These are phyloP conservation scores for Dioszegia aurantiaca DNA, from an alignment of 768 basidiomycete species.

Conservation along the genomic window DNA sequence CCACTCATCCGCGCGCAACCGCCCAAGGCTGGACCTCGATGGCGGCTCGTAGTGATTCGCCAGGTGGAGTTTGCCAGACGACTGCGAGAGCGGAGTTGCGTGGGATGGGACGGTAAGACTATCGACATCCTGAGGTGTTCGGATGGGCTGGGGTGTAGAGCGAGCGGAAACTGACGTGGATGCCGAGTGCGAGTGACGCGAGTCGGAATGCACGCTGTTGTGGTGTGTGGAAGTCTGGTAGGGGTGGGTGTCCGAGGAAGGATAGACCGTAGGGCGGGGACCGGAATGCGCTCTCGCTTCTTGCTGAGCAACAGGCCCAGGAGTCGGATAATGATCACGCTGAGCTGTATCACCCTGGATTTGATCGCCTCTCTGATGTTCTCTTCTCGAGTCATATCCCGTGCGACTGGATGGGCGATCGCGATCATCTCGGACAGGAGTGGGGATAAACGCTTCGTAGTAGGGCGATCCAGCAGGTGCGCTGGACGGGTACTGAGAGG, in stretches of 20 bases:
- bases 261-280: background rate
- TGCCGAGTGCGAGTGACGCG: background rate
- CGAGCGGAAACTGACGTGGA: background rate
- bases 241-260: background rate
- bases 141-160: constrained; percentile 5
- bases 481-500: background rate
- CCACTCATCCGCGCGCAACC: background rate
- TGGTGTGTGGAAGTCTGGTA: background rate
- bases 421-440: no score
- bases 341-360: background rate
- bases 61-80: constrained; percentile 4
- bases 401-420: no score
- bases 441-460: no score
- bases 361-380: background rate
- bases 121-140: background rate
- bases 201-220: background rate
- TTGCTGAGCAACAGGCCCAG: background rate
- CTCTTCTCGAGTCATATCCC: no score
- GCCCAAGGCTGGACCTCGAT: background rate
- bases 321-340: background rate
- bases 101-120: background rate
- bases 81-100: background rate
- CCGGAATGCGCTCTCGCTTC: background rate
- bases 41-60: constrained; percentile 8
- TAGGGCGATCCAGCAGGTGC: background rate